phyloP scores from a whole-genome alignment of 495 filamentous ascomycete genomes.

The Neurospora intermedia region DNA sequence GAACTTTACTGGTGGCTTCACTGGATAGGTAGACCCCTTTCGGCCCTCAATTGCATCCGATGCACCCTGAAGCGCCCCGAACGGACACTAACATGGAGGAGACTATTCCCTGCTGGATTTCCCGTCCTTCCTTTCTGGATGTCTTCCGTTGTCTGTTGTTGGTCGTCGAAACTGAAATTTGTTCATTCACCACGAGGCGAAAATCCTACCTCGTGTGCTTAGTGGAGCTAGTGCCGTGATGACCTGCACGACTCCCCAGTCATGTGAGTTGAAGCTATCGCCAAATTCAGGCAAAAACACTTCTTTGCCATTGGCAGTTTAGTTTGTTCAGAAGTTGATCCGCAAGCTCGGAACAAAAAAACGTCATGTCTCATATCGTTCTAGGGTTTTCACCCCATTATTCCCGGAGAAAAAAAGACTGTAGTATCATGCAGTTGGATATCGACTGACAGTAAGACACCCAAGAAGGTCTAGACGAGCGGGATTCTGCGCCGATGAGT shows the following conservation, averaged over 20 bases:
- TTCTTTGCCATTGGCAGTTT: background rate
- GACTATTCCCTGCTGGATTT: background rate
- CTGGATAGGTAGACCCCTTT: background rate
- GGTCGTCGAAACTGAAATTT: background rate
- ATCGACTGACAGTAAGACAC: background rate
- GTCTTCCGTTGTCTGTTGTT: background rate
- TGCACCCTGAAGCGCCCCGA: background rate
- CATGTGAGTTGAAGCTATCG: background rate
- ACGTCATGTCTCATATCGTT: background rate
- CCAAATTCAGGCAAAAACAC: background rate
- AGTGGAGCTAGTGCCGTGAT: background rate
- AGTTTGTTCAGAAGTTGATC: background rate
- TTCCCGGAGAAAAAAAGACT: background rate
- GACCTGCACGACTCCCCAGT: background rate
- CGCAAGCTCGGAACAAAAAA: background rate
- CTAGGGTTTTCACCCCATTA: background rate
- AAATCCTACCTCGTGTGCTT: background rate
- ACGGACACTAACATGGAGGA: background rate
- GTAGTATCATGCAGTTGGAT: background rate
- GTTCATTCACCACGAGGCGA: background rate
- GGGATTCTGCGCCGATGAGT: background rate
- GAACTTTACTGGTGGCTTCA: background rate
- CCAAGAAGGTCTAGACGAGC: background rate
- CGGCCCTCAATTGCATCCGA: background rate
- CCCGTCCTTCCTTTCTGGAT: background rate